Percentiles rank a stretch among this genome's conserved stretches.
These are phyloP conservation scores for Castanea sativa DNA, from an alignment of 306 rosid genomes.

Conservation along the genomic window DNA sequence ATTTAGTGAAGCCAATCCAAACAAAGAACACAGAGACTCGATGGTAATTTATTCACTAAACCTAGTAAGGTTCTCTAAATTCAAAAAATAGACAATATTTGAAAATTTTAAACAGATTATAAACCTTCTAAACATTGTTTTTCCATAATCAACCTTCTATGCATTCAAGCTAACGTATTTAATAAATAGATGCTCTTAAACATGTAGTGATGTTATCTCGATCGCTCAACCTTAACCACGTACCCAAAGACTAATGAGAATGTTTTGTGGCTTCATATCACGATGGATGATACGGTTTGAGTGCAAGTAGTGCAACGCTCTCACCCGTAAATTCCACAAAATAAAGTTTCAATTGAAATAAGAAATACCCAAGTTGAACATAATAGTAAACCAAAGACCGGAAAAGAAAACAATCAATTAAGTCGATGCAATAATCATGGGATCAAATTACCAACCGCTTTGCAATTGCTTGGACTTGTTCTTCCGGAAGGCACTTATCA, in stretches of 20 bases:
- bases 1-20: background rate
- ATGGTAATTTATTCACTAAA: background rate
- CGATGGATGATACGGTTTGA: conserved; percentile 97
- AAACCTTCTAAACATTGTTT: background rate
- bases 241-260: conserved; percentile 97
- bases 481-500: conserved; percentile 97
- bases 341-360: conserved; percentile 1
- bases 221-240: conserved; percentile 72
- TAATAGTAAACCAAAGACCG: background rate
- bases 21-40: background rate
- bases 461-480: conserved; percentile 98
- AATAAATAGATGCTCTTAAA: background rate
- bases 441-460: conserved; percentile 77
- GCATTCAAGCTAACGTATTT: background rate
- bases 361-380: background rate
- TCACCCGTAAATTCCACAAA: conserved; percentile 54
- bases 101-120: background rate
- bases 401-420: background rate
- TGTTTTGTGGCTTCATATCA: conserved; percentile 99
- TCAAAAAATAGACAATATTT: background rate
- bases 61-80: background rate
- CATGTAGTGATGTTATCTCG: background rate
- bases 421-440: background rate
- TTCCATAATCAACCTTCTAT: background rate
- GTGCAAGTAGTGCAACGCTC: conserved; percentile 90